Percentiles rank a stretch among this genome's conserved stretches.
phyloP scores from a whole-genome alignment of 352 stramenopile species.

The Thalassiosira livingstoniorum region DNA sequence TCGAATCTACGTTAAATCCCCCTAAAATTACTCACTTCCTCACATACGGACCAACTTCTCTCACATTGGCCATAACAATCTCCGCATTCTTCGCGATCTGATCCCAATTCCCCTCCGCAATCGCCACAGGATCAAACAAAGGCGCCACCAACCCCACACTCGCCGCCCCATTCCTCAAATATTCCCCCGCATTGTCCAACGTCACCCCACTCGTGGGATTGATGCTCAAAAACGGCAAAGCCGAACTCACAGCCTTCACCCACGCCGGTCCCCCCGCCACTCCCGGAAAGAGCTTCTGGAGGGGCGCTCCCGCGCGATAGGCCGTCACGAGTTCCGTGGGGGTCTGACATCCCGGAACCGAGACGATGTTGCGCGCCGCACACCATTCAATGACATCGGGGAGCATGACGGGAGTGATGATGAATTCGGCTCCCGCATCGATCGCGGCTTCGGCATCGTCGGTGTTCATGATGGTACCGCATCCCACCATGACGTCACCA shows the following conservation, averaged over 20 bases:
- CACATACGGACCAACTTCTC: slow-evolving; percentile 71
- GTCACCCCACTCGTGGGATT: slow-evolving; percentile 84
- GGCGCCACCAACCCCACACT: slow-evolving; percentile 84
- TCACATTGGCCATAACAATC: slow-evolving; percentile 81
- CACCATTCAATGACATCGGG: slow-evolving; percentile 86
- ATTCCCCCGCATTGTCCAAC: slow-evolving; percentile 84
- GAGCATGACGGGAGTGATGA: slow-evolving; percentile 86
- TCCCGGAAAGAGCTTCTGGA: slow-evolving; percentile 86
- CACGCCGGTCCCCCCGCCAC: slow-evolving; percentile 79
- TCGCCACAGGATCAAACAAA: slow-evolving; percentile 78
- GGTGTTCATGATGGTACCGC: slow-evolving; percentile 81
- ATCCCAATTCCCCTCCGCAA: slow-evolving; percentile 75
- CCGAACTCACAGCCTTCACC: slow-evolving; percentile 83
- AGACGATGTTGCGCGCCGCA: slow-evolving; percentile 79
- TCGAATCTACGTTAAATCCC: no score
- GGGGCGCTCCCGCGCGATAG: slow-evolving; percentile 74
- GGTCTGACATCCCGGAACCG: slow-evolving; percentile 83
- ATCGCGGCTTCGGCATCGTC: slow-evolving; percentile 73
- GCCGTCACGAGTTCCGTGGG: slow-evolving; percentile 80
- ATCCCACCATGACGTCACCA: slow-evolving; percentile 84
- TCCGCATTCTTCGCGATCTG: slow-evolving; percentile 79
- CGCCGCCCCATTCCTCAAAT: slow-evolving; percentile 76
- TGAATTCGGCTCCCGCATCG: slow-evolving; percentile 84
- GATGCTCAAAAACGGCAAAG: slow-evolving; percentile 80
- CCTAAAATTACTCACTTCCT: slow-evolving; percentile 63